Evolutionary conservation across 2,329 filamentous ascomycete species (phyloP).

Genomic region (Aciculosporium take): DNA sequence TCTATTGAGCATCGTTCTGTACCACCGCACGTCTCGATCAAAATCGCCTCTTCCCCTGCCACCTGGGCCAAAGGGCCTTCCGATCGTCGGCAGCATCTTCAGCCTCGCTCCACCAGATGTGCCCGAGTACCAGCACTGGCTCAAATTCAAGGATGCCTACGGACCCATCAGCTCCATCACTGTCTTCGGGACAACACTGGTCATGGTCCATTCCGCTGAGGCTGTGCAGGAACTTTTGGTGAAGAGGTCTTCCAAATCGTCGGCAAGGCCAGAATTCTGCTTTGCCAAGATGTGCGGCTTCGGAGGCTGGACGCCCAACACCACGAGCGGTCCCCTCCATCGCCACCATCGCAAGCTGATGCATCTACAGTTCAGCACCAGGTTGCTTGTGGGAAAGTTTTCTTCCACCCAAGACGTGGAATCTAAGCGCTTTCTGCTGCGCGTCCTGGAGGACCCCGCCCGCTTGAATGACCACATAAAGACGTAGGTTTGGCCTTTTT

Average conservation of each 20-base stretch:
- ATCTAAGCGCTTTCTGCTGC: neutral
- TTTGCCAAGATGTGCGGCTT: neutral
- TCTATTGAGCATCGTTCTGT: neutral
- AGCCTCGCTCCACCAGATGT: conserved; percentile 1
- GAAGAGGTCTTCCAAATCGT: conserved; percentile 20
- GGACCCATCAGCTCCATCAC: conserved; percentile 32
- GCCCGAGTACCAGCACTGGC: conserved; percentile 4
- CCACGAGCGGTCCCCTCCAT: neutral
- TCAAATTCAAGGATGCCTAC: conserved; percentile 3
- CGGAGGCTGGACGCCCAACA: neutral
- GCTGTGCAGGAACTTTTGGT: conserved; percentile 24
- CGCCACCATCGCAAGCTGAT: neutral
- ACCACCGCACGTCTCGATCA: neutral
- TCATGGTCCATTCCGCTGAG: conserved; percentile 24
- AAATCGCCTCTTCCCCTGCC: conserved; percentile 1
- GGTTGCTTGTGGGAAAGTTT: neutral
- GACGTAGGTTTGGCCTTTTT: neutral
- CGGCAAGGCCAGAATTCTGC: conserved; percentile 16
- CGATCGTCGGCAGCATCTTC: conserved; percentile 6
- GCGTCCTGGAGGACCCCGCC: neutral
- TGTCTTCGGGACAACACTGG: conserved; percentile 24
- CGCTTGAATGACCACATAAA: neutral
- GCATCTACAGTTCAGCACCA: neutral
- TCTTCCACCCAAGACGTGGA: neutral
- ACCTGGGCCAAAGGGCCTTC: conserved; percentile 5